phyloP scores from a whole-genome alignment of 2,329 filamentous ascomycete genomes.

The Penicillium sp. region DNA sequence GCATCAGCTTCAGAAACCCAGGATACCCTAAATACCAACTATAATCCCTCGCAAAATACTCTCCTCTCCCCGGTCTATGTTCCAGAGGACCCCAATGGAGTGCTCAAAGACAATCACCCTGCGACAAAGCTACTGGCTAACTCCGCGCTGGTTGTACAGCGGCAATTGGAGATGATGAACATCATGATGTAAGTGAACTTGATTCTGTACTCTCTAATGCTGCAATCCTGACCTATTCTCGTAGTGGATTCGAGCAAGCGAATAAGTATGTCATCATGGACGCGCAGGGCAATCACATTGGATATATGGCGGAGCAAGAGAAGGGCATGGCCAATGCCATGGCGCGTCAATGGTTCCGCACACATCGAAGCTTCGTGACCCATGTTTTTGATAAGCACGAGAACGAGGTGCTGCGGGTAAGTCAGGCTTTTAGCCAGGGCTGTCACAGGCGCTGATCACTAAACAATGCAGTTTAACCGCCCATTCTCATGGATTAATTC shows the following conservation, averaged over 20 bases:
- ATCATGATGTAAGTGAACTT: constrained; percentile 52
- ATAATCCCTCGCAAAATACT: constrained; percentile 45
- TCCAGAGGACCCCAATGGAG: constrained; percentile 61
- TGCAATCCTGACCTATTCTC: background rate
- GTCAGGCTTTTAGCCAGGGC: constrained; percentile 6
- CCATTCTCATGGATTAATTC: constrained; percentile 67
- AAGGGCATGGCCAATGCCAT: constrained; percentile 59
- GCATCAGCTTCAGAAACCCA: constrained; percentile 15
- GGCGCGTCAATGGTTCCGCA: constrained; percentile 62
- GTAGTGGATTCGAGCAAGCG: constrained; percentile 64
- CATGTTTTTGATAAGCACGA: constrained; percentile 65
- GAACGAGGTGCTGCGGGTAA: constrained; percentile 59
- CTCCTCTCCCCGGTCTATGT: constrained; percentile 63
- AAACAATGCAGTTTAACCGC: constrained; percentile 54
- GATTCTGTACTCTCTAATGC: background rate
- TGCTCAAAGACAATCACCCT: constrained; percentile 61
- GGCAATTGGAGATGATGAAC: constrained; percentile 68
- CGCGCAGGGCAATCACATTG: constrained; percentile 63
- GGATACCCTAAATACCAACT: constrained; percentile 48
- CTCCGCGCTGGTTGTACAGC: constrained; percentile 63
- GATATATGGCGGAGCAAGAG: constrained; percentile 66
- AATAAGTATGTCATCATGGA: constrained; percentile 68
- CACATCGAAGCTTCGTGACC: constrained; percentile 65
- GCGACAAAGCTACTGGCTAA: constrained; percentile 61
- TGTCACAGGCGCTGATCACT: constrained; percentile 5